Percentiles rank a stretch among this genome's conserved stretches.
Evolutionary conservation across 2,329 filamentous ascomycete genomes (phyloP).

Genomic region (Phaeosphaeria sp.): DNA sequence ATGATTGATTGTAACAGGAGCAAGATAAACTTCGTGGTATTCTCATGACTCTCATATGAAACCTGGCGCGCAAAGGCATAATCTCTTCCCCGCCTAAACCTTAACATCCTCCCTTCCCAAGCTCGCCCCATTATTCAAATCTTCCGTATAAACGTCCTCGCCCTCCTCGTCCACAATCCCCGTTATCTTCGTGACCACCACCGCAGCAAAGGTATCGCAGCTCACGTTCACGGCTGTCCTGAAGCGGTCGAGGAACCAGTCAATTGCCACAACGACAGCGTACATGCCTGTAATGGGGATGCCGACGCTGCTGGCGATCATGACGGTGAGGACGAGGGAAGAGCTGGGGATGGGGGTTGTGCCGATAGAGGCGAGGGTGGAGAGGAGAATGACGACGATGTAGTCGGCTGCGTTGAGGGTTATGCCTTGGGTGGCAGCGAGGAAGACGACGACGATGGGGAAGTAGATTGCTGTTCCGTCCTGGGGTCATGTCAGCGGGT

Average conservation of each 20-base stretch:
- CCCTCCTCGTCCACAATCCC: conserved; percentile 43
- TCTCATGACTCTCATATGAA: too few relatives aligned
- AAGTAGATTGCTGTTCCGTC: conserved; percentile 61
- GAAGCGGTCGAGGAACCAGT: conserved; percentile 65
- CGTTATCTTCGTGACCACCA: conserved; percentile 50
- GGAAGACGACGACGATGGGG: conserved; percentile 60
- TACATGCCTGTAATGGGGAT: conserved; percentile 59
- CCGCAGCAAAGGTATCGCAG: conserved; percentile 57
- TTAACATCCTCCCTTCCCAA: neutral
- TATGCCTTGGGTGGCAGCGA: conserved; percentile 59
- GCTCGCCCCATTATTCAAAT: neutral
- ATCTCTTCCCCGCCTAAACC: neutral
- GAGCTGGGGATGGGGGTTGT: conserved; percentile 62
- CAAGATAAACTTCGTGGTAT: too few relatives aligned
- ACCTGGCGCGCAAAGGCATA: too few relatives aligned
- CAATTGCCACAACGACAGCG: conserved; percentile 61
- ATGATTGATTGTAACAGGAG: neutral
- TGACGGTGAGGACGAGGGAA: conserved; percentile 59
- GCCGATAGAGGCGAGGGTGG: conserved; percentile 60
- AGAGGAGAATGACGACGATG: conserved; percentile 57
- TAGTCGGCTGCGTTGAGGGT: conserved; percentile 54
- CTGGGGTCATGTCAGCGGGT: too few relatives aligned
- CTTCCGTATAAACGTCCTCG: conserved; percentile 14
- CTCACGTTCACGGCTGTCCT: conserved; percentile 60
- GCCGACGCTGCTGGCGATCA: conserved; percentile 57